Base-by-base conservation (phyloP, 2,329 filamentous ascomycete species). In the Beauveria medogensis region DNA sequence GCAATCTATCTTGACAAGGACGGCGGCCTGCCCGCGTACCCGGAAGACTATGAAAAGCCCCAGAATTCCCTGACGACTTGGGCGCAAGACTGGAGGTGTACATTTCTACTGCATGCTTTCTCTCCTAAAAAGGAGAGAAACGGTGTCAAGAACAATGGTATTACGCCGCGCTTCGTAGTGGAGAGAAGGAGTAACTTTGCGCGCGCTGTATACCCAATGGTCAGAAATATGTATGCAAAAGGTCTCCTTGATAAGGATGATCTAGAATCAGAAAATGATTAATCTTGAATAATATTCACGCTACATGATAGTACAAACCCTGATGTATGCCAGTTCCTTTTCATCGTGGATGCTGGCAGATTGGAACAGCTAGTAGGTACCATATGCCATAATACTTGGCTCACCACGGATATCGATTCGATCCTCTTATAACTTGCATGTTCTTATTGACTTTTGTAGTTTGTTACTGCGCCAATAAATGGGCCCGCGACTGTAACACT, bases 131-230 rank as follows among this genome's bases (percentile, higher is more conserved):
- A 64, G 18, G 52, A 40, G 18, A 52, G 60, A 2, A 20, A 60
- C 12, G 56, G 28, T 8, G 46, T 58, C 18, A 55, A 54, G 37
- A 57, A 64, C 16, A 48, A 62, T 24, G 48, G 58, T 9, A 63
- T 68, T 20, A 63, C 66, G 7, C 66, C 67, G 7, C 59, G 60
- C 1, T 69, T 65, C 52, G 66, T 69, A 9, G 43, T 65, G 20
- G 64, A 65, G 43, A 61, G 65, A 46, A 56, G 53, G 54, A 70
- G 68, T 26, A 69, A 68, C 41, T 70, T 67, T 63, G 66, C 66
- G 0, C 55, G 63, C 0, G 67, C 67, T 0, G 59, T 66, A 6
- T 69, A 67, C 34, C 65, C 65, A 2, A 61, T 69, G 22, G 64
- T 65, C 2, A 65, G 61, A 30, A 43, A 54, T 22, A 64, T 69